Evolutionary conservation across 1,139 yeast genomes (phyloP), one percentile per base, ranked within the genome.

Genomic region (Suhomyces panamericanus): DNA sequence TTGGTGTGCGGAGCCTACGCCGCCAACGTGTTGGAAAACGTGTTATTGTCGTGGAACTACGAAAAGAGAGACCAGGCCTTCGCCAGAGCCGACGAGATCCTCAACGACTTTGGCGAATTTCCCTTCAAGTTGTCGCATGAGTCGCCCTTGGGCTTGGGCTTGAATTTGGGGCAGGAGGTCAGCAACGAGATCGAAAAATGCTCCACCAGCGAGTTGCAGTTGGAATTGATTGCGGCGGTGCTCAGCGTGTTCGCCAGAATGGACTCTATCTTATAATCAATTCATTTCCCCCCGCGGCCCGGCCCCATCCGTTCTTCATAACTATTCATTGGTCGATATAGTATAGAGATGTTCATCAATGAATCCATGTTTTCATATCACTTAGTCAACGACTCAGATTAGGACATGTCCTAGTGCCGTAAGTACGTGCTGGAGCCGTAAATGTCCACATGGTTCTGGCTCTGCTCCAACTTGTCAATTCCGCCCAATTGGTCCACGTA

Each of bases 11-110:
- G 96, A 14, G 81, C 96, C 12, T 89, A 88, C 62, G 97, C 98
- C 35, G 99, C 97, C 37, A 93, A 90, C 60, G 99, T 93, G 14
- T 78, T 93, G 57, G 99, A 93, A 62, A 95, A 93, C 60, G 95
- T 90, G 6, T 75, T 91, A 48, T 76, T 85, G 41, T 77, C 85
- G 31, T 74, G 91, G 54, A 86, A 85, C 55, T 90, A 89, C 63
- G 97, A 90, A 55, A 87, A 85, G 53, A 82, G 98, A 58, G 99
- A 95, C 63, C 85, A 85, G 56, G 98, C 98, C 0, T 87, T 91
- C 64, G 83, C 89, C 5, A 80, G 96, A 57, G 96, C 96, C 10
- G 98, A 93, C 61, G 98, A 93, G 62, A 68, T 95, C 41, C 75
- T 93, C 52, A 78, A 76, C 42, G 95, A 88, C 58, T 93, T 80